phyloP scores from a whole-genome alignment of 768 basidiomycete genomes.

The Rhodotorula taiwanensis region DNA sequence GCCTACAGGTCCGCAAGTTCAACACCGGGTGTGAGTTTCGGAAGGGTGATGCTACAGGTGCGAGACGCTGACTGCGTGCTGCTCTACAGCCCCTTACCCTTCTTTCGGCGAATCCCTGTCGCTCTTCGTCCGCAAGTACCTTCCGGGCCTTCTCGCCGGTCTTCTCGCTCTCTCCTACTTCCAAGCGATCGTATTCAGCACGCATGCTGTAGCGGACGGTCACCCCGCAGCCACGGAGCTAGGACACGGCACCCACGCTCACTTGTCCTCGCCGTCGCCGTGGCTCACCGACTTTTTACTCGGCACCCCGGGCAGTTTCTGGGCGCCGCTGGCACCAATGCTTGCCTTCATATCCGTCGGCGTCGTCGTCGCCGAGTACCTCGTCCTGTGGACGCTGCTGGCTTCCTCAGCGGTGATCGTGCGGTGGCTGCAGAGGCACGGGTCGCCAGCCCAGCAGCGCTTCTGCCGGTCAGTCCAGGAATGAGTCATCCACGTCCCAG shows the following conservation, averaged over 20 bases:
- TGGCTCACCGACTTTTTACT: conserved; percentile 29
- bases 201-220: not conserved
- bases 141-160: conserved; percentile 49
- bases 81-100: conserved; percentile 13
- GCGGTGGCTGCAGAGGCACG: not conserved
- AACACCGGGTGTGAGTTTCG: conserved; percentile 33
- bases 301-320: conserved; percentile 21
- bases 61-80: conserved; percentile 8
- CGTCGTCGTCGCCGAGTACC: conserved; percentile 11
- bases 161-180: conserved; percentile 42
- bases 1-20: conserved; percentile 30
- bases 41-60: not conserved
- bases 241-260: not conserved
- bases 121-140: conserved; percentile 5
- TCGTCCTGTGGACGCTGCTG: conserved; percentile 10
- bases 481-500: not conserved
- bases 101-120: conserved; percentile 27
- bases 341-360: conserved; percentile 4
- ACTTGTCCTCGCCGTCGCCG: not conserved
- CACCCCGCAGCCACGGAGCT: not conserved
- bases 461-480: not conserved
- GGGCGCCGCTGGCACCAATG: conserved; percentile 9
- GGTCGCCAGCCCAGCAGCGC: not conserved
- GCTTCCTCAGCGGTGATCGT: not conserved
- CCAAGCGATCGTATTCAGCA: conserved; percentile 16